Evolutionary conservation across 768 basidiomycete genomes (phyloP), one percentile per base, ranked within the genome.

Genomic region (Rhodotorula toruloides): DNA sequence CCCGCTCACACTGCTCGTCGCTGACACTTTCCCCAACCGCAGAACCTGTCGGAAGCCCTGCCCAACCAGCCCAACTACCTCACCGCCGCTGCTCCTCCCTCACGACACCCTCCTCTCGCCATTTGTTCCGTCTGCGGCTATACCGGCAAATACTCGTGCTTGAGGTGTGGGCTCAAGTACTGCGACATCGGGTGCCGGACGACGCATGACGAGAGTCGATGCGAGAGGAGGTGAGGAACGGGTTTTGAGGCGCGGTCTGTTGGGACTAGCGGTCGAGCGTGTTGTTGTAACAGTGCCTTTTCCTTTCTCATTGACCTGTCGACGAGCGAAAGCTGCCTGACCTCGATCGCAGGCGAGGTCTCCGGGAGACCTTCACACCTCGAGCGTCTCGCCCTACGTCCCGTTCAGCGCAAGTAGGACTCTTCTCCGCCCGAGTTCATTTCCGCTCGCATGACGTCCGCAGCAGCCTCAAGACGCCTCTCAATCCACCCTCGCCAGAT

Each of bases 41-140:
- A 61, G 65, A 36, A 61, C 29, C 49, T 54, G 12, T 3, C 31
- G 12, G 25, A 2, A 21, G 83, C 84, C 6, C 61, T 83, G 8
- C 77, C 79, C 44, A 79, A 82, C 21, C 5, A n/a, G n/a, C 84
- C 88, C 11, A 85, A 84, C 25, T 91, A 92, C 79, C 76, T 91
- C 64, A 88, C 85, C 27, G 87, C 86, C 21, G 80, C 77, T 37
- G 82, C 85, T 2, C 83, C 85, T 3, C 81, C 84, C 2, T 79
- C 88, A 0, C 76, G 76, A 2, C 83, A 86, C 63, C 88, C 90
- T 11, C 83, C 86, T 13, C 84, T 88, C 47, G 78, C 84, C 70
- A 74, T 91, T 21, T 92, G 90, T 74, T 85, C 88, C n/a, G 87
- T 91, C 32, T 91, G 90, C 72, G 89, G 90, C 5, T 91, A 88